A percentile compares a stretch with the other conserved stretches of the same genome.
These are phyloP conservation scores for Epichloe coenophiala DNA, from an alignment of 2,329 filamentous ascomycete genomes.

Conservation along the genomic window DNA sequence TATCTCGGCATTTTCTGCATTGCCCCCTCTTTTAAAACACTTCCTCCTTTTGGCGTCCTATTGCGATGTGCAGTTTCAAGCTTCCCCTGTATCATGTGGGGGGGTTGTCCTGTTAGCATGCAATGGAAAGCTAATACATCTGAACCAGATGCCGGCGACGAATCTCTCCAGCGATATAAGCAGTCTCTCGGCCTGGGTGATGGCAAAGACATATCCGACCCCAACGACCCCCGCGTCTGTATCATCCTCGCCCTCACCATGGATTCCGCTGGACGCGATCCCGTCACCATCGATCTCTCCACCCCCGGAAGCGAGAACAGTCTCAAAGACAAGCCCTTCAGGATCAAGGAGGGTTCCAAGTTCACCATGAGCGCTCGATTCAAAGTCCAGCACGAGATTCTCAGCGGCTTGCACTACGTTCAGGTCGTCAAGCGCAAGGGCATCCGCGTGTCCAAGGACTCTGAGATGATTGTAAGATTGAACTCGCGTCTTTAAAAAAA, in stretches of 20 bases:
- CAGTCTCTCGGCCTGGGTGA: constrained; percentile 79
- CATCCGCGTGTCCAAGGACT: constrained; percentile 77
- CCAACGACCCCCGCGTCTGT: constrained; percentile 75
- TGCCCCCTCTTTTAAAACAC: neutral
- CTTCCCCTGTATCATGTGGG: neutral
- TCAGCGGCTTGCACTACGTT: constrained; percentile 90
- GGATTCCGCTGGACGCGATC: constrained; percentile 66
- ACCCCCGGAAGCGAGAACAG: constrained; percentile 54
- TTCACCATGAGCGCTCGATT: constrained; percentile 94
- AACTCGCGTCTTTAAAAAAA: no score
- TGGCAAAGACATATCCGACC: constrained; percentile 58
- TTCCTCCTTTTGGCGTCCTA: neutral
- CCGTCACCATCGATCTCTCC: constrained; percentile 82
- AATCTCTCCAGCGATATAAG: constrained; percentile 96
- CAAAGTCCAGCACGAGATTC: constrained; percentile 92
- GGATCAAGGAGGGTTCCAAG: constrained; percentile 86
- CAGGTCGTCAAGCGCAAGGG: constrained; percentile 87
- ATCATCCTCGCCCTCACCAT: constrained; percentile 87
- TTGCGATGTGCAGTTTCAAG: neutral
- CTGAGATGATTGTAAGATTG: constrained; percentile 81
- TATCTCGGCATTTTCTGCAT: neutral
- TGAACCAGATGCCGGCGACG: constrained; percentile 53
- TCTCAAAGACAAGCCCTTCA: constrained; percentile 88
- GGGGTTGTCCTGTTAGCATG: neutral
- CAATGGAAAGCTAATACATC: neutral